phyloP scores from a whole-genome alignment of 106 monocot genomes.

The Hemerocallis citrina region DNA sequence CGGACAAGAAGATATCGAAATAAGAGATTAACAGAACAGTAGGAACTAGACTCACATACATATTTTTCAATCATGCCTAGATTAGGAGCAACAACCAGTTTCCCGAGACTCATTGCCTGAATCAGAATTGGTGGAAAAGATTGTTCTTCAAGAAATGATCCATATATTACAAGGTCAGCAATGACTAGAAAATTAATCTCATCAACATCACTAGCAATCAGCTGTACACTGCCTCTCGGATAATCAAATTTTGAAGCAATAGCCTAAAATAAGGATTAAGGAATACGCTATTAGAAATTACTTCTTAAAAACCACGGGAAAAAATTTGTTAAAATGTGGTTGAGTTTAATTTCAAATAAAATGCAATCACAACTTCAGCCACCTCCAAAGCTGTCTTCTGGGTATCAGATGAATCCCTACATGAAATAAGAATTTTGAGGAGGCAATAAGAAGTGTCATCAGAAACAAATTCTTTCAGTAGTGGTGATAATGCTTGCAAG shows the following conservation, averaged over 20 bases:
- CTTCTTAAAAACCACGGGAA: neutral
- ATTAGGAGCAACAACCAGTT: slow-evolving; percentile 79
- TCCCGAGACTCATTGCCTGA: slow-evolving; percentile 83
- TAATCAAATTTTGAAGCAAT: slow-evolving; percentile 47
- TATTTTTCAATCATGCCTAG: slow-evolving; percentile 69
- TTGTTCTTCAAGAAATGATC: slow-evolving; percentile 91
- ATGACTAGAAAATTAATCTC: slow-evolving; percentile 39
- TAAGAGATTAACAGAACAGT: neutral
- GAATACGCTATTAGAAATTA: neutral
- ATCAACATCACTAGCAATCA: slow-evolving; percentile 30
- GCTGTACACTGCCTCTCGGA: slow-evolving; percentile 32
- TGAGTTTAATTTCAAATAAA: no score
- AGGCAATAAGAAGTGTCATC: slow-evolving; percentile 27
- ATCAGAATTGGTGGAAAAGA: slow-evolving; percentile 67
- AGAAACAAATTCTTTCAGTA: slow-evolving; percentile 37
- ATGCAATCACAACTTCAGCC: no score
- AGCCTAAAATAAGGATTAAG: slow-evolving; percentile 27
- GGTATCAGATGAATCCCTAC: slow-evolving; percentile 29
- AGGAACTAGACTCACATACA: slow-evolving; percentile 43
- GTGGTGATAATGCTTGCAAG: slow-evolving; percentile 59
- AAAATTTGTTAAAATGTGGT: no score
- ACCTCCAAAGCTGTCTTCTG: slow-evolving; percentile 69
- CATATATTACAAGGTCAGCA: slow-evolving; percentile 81
- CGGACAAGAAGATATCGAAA: neutral
- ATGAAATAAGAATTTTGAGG: slow-evolving; percentile 61